Base-by-base conservation (phyloP, 2,329 filamentous ascomycete species). In the Scopulariopsis brevicaulis region DNA sequence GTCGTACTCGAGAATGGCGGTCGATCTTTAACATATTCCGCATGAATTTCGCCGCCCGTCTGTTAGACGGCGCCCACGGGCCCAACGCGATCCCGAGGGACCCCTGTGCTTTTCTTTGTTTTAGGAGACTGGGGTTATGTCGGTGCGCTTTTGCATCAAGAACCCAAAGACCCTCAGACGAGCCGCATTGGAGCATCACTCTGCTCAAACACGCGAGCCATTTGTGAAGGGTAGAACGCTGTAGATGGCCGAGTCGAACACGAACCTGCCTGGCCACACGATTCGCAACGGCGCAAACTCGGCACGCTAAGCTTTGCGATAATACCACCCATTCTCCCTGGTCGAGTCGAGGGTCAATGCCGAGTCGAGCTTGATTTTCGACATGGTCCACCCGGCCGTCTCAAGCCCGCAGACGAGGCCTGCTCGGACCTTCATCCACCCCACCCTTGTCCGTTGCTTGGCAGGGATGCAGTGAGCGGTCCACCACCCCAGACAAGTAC, bases 41-140 rank as follows among this genome's bases (percentile, higher is more conserved):
- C 55, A 53, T 40, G 46, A 25, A 37, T 35, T 53, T 34, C n/a
- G 24, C n/a, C 2, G 12, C 8, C 24, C 8, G 34, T 20, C 48
- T 57, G 55, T 43, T 57, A 53, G 20, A 20, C 20, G 43, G 40
- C 24, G 46, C 18, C 54, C 22, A 15, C 32, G 24, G 24, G 24
- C 28, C 20, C 2, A 15, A 12, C 15, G 28, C 14, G 7, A 18
- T 5, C 25, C 43, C 12, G 25, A 25, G 28, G 55, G 55, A 34
- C 48, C 55, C 55, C 50, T 57, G 55, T 53, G 25, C 32, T 6
- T 32, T n/a, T 48, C 32, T 53, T 15, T 57, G 55, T 57, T 57
- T 57, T 52, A 32, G 52, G 55, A 51, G 55, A 53, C 48, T 57
- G 46, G 55, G 55, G 14, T 43, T 37, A n/a, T 40, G 24, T 24